Evolutionary conservation across 1,284 basidiomycete species (phyloP), one percentile per base, ranked within the genome.

Genomic region (Inonotus obliquus): DNA sequence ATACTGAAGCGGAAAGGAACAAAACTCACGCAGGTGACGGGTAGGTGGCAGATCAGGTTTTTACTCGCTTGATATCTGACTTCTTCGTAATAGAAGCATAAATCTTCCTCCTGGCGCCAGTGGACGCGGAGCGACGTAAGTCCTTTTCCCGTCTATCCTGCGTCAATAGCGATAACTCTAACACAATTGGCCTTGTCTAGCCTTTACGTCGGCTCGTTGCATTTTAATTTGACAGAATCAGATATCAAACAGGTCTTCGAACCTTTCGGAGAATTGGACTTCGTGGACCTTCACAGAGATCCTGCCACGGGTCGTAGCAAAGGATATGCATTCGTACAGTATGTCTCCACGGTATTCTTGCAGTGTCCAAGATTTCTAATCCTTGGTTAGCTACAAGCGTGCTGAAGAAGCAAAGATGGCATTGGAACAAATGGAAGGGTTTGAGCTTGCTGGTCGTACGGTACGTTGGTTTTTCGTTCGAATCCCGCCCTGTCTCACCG

Each of bases 181-280:
- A 19, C 61, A 47, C 32, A 44, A 45, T 25, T n/a, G 11, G 44
- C 60, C 62, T 65, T 39, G 57, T 63, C 27, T 64, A 93, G 96
- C 73, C 85, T 99, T 71, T 99, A 97, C 73, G 94, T 99, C 71
- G 94, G 96, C 65, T 96, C 94, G 65, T 79, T 99, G 53, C 93
- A 98, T 74, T 98, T 96, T 81, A 95, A 94, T 74, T 87, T 99
- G 65, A 93, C 92, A 56, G 91, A 96, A 75, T 90, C 93, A 67
- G 96, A 99, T 79, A 91, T 99, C 75, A 92, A 91, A 75, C 92
- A 97, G 81, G 96, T 99, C 67, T 99, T 99, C 75, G 94, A 96
- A 73, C 95, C 96, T 3, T 99, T 99, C 74, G 96, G 96, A 68
- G 91, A 94, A 75, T 83, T 99, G 67, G 96, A 96, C 75, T 96